These are phyloP conservation scores for Tetrastigma voinierianum DNA, from an alignment of 164 flowering plant genomes.

Conservation along the genomic window DNA sequence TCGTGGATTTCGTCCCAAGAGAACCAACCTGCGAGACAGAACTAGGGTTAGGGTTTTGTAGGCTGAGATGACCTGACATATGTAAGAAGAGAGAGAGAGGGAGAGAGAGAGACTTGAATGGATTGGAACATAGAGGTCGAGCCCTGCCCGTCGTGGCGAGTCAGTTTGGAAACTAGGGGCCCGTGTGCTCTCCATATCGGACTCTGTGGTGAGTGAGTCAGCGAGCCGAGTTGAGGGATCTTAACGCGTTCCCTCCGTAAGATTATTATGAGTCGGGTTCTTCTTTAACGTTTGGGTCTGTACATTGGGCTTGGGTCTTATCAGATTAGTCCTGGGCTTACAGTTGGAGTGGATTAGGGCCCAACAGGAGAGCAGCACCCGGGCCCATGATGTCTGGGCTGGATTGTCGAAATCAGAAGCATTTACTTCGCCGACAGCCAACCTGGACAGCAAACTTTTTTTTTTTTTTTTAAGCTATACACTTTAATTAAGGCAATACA, in stretches of 20 bases:
- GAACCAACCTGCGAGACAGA: conserved; percentile 68
- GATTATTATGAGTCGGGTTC: no score
- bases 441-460: no score
- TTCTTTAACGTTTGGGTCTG: no score
- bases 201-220: not conserved
- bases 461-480: no score
- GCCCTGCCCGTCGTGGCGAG: conserved; percentile 45
- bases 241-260: not conserved
- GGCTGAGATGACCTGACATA: not conserved
- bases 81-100: conserved; percentile 7
- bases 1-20: conserved; percentile 88
- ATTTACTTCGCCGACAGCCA: no score
- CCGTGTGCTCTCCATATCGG: conserved; percentile 21
- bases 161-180: conserved; percentile 26
- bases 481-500: no score
- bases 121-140: conserved; percentile 80
- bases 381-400: no score
- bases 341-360: no score
- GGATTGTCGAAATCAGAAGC: no score
- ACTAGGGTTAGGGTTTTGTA: conserved; percentile 8
- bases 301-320: no score
- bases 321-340: no score
- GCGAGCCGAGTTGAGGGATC: conserved; percentile 1
- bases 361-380: no score
- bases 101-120: conserved; percentile 47